These are phyloP conservation scores for Apostasia ramifera DNA, from an alignment of 106 monocot species.

Conservation along the genomic window DNA sequence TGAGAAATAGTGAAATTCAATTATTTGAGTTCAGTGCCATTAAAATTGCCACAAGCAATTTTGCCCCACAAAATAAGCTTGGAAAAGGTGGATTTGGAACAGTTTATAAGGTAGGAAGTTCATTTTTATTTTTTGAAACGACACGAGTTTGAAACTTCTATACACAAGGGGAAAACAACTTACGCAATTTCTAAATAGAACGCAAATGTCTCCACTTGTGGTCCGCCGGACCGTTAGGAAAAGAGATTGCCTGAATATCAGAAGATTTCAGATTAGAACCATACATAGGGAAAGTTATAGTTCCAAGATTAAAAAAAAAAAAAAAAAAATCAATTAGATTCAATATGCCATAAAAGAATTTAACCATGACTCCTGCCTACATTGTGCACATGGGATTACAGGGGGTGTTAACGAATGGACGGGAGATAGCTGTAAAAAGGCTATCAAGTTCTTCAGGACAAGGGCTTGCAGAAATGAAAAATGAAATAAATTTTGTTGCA, in stretches of 20 bases:
- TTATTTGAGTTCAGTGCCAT: neutral
- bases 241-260: too few species aligned
- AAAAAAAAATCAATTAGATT: too few species aligned
- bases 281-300: too few species aligned
- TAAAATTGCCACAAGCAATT: neutral
- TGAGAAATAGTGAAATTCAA: neutral
- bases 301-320: too few species aligned
- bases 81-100: neutral
- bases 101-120: neutral
- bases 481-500: neutral
- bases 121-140: neutral
- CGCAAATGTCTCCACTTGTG: neutral
- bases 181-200: neutral
- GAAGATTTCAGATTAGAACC: too few species aligned
- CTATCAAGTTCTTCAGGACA: neutral
- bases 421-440: slow-evolving; percentile 1
- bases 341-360: too few species aligned
- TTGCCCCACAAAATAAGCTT: neutral
- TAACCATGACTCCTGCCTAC: too few species aligned
- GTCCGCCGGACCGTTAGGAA: too few species aligned
- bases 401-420: neutral
- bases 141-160: neutral
- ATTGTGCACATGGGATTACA: neutral
- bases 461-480: neutral
- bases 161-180: too few species aligned